Evolutionary conservation across 2,329 filamentous ascomycete species (phyloP).

Genomic region (Huntiella moniliformis): DNA sequence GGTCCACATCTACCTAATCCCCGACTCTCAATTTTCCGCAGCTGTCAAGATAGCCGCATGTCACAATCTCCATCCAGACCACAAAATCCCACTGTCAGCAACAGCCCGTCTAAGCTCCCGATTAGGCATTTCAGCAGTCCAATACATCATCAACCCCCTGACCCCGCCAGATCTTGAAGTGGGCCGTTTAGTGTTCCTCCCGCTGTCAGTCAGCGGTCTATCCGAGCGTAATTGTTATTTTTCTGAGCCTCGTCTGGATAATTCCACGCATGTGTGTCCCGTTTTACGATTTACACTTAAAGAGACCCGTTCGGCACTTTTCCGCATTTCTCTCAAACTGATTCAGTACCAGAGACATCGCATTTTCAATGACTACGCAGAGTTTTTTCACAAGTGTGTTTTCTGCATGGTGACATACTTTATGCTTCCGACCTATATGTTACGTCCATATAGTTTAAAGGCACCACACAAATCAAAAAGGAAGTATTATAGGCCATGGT

Average conservation of each 20-base stretch:
- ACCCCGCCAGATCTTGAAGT: slow-evolving; percentile 8
- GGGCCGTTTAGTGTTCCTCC: slow-evolving; percentile 8
- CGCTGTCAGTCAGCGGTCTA: slow-evolving; percentile 5
- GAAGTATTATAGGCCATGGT: neutral
- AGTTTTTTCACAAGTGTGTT: slow-evolving; percentile 11
- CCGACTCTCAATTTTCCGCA: slow-evolving; percentile 2
- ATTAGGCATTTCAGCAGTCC: neutral
- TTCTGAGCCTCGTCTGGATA: slow-evolving; percentile 1
- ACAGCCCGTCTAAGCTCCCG: no score
- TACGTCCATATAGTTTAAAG: neutral
- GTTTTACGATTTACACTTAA: slow-evolving; percentile 2
- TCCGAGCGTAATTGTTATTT: neutral
- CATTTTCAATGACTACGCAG: slow-evolving; percentile 10
- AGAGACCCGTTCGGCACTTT: slow-evolving; percentile 2
- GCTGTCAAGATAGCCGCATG: slow-evolving; percentile 6
- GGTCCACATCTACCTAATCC: slow-evolving; percentile 9
- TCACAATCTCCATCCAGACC: slow-evolving; percentile 4
- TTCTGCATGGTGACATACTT: slow-evolving; percentile 6
- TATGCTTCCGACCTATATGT: slow-evolving; percentile 3
- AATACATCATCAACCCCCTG: slow-evolving; percentile 10
- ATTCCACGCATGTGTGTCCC: slow-evolving; percentile 5
- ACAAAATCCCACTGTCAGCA: slow-evolving; percentile 4
- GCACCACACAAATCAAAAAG: neutral
- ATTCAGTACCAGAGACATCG: slow-evolving; percentile 7
- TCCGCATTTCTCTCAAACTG: slow-evolving; percentile 5